Percentiles rank a stretch among this genome's conserved stretches.
Evolutionary conservation across 2,329 filamentous ascomycete species (phyloP).

Genomic region (Aaosphaeria arxii): DNA sequence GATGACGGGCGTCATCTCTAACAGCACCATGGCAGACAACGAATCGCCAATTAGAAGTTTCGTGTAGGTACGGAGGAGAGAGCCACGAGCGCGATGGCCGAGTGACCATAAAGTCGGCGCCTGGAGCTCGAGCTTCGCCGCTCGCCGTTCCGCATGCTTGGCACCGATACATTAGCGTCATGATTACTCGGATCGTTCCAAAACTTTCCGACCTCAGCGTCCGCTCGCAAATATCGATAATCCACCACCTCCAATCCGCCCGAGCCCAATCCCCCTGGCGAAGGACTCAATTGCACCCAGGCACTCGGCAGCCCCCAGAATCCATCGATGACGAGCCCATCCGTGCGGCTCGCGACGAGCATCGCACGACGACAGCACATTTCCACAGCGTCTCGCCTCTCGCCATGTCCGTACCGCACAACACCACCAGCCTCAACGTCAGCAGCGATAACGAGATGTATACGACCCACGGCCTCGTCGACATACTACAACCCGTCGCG

Average conservation of each 20-base stretch:
- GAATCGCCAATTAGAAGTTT: neutral
- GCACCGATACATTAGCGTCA: constrained; percentile 18
- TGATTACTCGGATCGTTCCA: constrained; percentile 13
- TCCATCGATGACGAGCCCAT: constrained; percentile 29
- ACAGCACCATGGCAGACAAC: constrained; percentile 61
- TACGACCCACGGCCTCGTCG: constrained; percentile 16
- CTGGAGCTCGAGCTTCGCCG: neutral
- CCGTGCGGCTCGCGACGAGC: constrained; percentile 35
- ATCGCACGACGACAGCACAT: constrained; percentile 15
- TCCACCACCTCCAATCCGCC: neutral
- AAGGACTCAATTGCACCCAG: constrained; percentile 21
- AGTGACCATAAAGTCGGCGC: neutral
- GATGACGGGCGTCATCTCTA: constrained; percentile 71
- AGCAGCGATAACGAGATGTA: constrained; percentile 2
- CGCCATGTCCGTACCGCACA: constrained; percentile 21
- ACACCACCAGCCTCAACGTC: constrained; percentile 1
- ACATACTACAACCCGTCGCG: constrained; percentile 36
- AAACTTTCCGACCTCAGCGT: constrained; percentile 4
- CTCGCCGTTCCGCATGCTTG: constrained; percentile 1
- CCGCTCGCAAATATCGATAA: neutral
- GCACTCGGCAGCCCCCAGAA: neutral
- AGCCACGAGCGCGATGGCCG: too few species aligned
- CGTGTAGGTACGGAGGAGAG: too few species aligned
- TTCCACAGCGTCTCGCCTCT: constrained; percentile 14
- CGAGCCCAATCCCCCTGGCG: neutral